Base-by-base conservation (phyloP, 345 rosid genomes). In the Rhizophora mangle region DNA sequence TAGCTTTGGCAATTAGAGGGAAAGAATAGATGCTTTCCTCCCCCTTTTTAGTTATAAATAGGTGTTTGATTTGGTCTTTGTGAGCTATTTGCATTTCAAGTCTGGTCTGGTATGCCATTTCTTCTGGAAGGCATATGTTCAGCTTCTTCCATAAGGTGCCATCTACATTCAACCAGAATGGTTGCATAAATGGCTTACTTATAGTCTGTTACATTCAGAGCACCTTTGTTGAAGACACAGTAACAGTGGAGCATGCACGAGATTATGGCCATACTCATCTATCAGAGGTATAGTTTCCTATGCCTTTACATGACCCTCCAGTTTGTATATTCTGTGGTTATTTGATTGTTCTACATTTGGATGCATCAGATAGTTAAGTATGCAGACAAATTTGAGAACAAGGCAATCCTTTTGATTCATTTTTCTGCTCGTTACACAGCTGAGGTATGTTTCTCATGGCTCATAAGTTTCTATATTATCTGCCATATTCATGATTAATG, bases 221-320 rank as follows among this genome's bases (percentile, higher is more conserved):
- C 82, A 95, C 99, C 58, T 95, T 83, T 76, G 71, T 92, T 59
- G 88, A 90, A 60, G 83, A 84, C 74, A 78, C 82, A 3, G 86
- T 92, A 37, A 74, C 89, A 0, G 78, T 85, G 62, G 96, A 88
- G 79, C 98, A 88, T 71, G 97, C 98, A 8, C 90, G 93, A 78
- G 96, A 90, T 69, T 92, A 88, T 79, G 96, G 99, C 56, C 98
- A 95, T 76, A 82, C 79, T 68, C 98, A 92, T 80, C 81, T 95
- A 62, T 87, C 83, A 5, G 99, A 95, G 96, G 97, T 89, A 64
- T 60, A 65, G 8, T 27, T 21, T 55, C 57, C n/a, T 8, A 20
- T 62, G 62, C 62, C 46, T 62, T 51, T 49, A 43, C 22, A 1
- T 20, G 55, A 57, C 21, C 27, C 58, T 76, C 31, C 74, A 60